phyloP scores from a whole-genome alignment of 768 basidiomycete genomes.

The Mycena sanguinolenta region DNA sequence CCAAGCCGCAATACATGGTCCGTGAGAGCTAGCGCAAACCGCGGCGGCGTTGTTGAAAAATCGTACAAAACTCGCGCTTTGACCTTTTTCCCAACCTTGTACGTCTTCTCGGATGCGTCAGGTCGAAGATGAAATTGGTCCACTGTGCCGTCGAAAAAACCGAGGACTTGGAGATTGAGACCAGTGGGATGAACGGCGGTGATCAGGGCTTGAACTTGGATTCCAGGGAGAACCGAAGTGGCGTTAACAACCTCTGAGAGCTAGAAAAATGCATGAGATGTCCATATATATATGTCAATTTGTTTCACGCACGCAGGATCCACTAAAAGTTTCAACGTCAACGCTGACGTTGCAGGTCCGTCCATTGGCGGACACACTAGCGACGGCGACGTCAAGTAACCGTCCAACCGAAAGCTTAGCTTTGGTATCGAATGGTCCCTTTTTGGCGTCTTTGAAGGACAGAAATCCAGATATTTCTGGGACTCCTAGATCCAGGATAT shows the following conservation, averaged over 20 bases:
- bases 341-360: conserved; percentile 81
- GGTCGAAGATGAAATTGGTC: conserved; percentile 82
- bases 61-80: conserved; percentile 90
- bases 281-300: neutral
- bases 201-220: conserved; percentile 84
- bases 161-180: conserved; percentile 89
- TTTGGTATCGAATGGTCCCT: conserved; percentile 46
- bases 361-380: conserved; percentile 79
- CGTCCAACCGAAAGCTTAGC: conserved; percentile 70
- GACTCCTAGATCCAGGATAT: conserved; percentile 88
- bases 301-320: conserved; percentile 64
- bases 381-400: conserved; percentile 75
- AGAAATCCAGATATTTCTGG: conserved; percentile 87
- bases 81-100: conserved; percentile 80
- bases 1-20: conserved; percentile 77
- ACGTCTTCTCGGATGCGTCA: conserved; percentile 55
- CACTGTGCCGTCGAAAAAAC: conserved; percentile 92
- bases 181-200: conserved; percentile 82
- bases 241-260: conserved; percentile 84
- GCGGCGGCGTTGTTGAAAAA: conserved; percentile 79
- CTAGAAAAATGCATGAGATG: conserved; percentile 49
- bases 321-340: conserved; percentile 61
- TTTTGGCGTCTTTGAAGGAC: conserved; percentile 77
- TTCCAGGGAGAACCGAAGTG: conserved; percentile 88
- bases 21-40: conserved; percentile 84